Evolutionary conservation across 2,329 filamentous ascomycete species (phyloP).

Genomic region (Coniochaeta sp.): DNA sequence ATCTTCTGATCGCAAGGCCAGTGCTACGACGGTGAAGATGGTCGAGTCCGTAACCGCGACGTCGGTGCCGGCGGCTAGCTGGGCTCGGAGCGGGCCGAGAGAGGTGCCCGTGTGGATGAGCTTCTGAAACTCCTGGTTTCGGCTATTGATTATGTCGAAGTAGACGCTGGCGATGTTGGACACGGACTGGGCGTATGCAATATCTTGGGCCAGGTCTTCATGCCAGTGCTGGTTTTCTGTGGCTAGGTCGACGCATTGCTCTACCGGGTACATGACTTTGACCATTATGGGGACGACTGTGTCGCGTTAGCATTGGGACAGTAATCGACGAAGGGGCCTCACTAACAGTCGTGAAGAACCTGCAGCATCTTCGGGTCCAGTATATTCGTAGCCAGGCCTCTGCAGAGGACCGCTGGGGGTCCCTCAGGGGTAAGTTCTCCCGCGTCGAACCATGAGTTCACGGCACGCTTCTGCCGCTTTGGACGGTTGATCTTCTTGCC

Average conservation of each 20-base stretch:
- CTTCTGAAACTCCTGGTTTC: not conserved
- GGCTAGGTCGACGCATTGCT: not conserved
- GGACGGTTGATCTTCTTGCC: not conserved
- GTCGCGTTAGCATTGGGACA: not conserved
- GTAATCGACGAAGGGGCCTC: not conserved
- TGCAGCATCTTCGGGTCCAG: not conserved
- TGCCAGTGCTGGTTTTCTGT: not conserved
- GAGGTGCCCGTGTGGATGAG: not conserved
- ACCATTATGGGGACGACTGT: not conserved
- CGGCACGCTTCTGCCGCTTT: not conserved
- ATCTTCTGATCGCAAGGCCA: constrained; percentile 2
- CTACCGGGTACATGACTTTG: not conserved
- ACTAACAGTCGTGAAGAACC: not conserved
- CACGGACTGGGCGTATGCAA: not conserved
- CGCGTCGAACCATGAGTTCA: not conserved
- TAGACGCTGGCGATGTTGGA: not conserved
- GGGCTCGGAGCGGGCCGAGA: not conserved
- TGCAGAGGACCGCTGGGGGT: not conserved
- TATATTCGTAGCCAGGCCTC: not conserved
- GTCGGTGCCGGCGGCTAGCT: not conserved
- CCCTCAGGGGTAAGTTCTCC: not conserved
- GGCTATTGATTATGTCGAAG: not conserved
- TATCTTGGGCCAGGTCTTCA: not conserved
- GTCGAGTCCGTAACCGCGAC: not conserved
- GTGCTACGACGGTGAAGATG: not conserved